Percentiles rank a stretch among this genome's conserved stretches.
Evolutionary conservation across 306 rosid genomes (phyloP).

Genomic region (Sophora flavescens): DNA sequence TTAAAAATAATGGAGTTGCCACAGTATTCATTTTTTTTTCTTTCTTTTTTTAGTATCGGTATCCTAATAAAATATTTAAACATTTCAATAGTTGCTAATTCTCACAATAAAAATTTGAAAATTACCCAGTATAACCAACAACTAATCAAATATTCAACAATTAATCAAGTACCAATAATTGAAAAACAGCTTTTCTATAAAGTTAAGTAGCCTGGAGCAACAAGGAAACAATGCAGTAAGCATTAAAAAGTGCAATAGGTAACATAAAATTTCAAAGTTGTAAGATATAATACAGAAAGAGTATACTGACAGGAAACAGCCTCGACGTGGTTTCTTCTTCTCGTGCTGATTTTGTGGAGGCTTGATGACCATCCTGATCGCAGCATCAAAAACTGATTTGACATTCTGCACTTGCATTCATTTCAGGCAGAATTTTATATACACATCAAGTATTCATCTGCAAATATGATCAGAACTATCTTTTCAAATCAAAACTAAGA

Average conservation of each 20-base stretch:
- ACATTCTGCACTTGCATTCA: slow-evolving; percentile 74
- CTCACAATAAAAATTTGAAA: slow-evolving; percentile 18
- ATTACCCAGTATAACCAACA: slow-evolving; percentile 9
- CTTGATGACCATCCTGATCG: slow-evolving; percentile 87
- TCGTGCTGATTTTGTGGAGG: slow-evolving; percentile 90
- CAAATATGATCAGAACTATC: slow-evolving; percentile 16
- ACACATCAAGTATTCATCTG: slow-evolving; percentile 9
- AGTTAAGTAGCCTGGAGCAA: background rate
- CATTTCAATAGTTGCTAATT: slow-evolving; percentile 28
- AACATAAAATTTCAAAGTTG: slow-evolving; percentile 13
- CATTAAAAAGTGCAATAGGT: slow-evolving; percentile 25
- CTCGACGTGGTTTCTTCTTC: slow-evolving; percentile 73
- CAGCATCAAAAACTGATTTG: slow-evolving; percentile 90
- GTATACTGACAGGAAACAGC: slow-evolving; percentile 81
- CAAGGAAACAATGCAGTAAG: background rate
- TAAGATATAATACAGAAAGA: slow-evolving; percentile 15
- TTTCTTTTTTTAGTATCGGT: no score
- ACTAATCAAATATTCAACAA: slow-evolving; percentile 19
- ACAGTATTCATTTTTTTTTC: background rate
- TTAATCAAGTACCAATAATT: background rate
- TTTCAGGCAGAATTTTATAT: background rate
- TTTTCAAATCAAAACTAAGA: slow-evolving; percentile 26
- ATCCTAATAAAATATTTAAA: background rate
- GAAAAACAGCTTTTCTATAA: background rate
- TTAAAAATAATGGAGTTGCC: background rate